phyloP scores from a whole-genome alignment of 257 asterid genomes.

The Nyctanthes arbortristis region DNA sequence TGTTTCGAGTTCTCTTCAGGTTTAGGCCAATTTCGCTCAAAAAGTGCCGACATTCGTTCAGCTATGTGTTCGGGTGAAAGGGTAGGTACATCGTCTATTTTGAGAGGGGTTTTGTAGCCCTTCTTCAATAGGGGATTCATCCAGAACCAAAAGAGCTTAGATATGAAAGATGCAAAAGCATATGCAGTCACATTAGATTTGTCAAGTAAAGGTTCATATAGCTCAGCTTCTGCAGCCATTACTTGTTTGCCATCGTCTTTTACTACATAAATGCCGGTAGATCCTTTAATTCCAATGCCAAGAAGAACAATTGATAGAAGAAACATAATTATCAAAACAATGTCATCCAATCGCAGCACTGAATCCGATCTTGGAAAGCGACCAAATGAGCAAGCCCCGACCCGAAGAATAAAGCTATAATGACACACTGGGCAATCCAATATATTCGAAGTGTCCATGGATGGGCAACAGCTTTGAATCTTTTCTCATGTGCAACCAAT shows the following conservation, averaged over 20 bases:
- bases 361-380: conserved; percentile 40
- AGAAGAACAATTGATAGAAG: conserved; percentile 49
- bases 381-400: conserved; percentile 49
- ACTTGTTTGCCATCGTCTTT: conserved; percentile 30
- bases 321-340: conserved; percentile 43
- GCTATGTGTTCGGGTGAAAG: conserved; percentile 81
- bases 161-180: conserved; percentile 73
- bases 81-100: conserved; percentile 69
- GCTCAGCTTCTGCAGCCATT: conserved; percentile 27
- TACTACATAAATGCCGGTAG: conserved; percentile 50
- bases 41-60: conserved; percentile 56
- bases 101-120: conserved; percentile 68
- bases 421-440: conserved; percentile 55
- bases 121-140: conserved; percentile 73
- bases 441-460: conserved; percentile 60
- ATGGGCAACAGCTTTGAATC: conserved; percentile 54
- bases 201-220: conserved; percentile 40
- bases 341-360: conserved; percentile 52
- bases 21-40: conserved; percentile 75
- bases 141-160: conserved; percentile 86
- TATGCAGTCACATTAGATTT: conserved; percentile 56
- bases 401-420: conserved; percentile 49
- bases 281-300: conserved; percentile 55
- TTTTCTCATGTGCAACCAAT: conserved; percentile 65
- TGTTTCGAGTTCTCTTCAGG: conserved; percentile 71